These are phyloP conservation scores for Volutella citrinella DNA, from an alignment of 2,329 filamentous ascomycete genomes.

Conservation along the genomic window DNA sequence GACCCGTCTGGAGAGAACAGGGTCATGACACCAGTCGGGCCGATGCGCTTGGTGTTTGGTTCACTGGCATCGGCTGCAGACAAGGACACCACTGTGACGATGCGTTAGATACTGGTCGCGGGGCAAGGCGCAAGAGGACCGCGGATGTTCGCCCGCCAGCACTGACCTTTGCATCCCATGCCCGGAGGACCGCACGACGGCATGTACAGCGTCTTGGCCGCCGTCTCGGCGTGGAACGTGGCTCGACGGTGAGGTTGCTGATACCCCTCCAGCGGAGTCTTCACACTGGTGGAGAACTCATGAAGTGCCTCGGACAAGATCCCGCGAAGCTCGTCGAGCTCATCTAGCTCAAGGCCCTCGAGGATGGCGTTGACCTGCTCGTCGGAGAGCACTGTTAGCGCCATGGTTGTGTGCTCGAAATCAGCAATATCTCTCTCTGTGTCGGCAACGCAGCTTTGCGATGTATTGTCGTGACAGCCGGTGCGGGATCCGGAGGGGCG, in stretches of 20 bases:
- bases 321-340: slow-evolving; percentile 51
- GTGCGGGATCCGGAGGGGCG: too few relatives aligned
- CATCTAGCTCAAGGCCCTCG: slow-evolving; percentile 48
- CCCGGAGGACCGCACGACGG: slow-evolving; percentile 62
- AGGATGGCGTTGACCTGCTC: slow-evolving; percentile 53
- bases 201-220: slow-evolving; percentile 69
- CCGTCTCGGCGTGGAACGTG: slow-evolving; percentile 45
- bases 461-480: too few relatives aligned
- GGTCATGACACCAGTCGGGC: slow-evolving; percentile 65
- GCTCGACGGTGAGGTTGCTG: slow-evolving; percentile 55
- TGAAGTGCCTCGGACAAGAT: slow-evolving; percentile 52
- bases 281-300: slow-evolving; percentile 58
- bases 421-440: too few relatives aligned
- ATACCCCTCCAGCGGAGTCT: slow-evolving; percentile 41
- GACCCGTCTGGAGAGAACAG: slow-evolving; percentile 62
- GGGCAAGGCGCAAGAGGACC: too few relatives aligned
- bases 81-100: too few relatives aligned
- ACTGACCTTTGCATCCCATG: slow-evolving; percentile 71
- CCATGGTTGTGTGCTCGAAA: slow-evolving; percentile 38
- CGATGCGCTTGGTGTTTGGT: slow-evolving; percentile 32
- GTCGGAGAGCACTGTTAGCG: slow-evolving; percentile 57
- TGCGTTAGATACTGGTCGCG: too few relatives aligned
- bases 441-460: too few relatives aligned
- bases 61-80: too few relatives aligned
- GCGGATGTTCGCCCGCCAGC: too few relatives aligned